Conservation (phyloP, 345 rosid species). For the Salix koriyanagi region DNA sequence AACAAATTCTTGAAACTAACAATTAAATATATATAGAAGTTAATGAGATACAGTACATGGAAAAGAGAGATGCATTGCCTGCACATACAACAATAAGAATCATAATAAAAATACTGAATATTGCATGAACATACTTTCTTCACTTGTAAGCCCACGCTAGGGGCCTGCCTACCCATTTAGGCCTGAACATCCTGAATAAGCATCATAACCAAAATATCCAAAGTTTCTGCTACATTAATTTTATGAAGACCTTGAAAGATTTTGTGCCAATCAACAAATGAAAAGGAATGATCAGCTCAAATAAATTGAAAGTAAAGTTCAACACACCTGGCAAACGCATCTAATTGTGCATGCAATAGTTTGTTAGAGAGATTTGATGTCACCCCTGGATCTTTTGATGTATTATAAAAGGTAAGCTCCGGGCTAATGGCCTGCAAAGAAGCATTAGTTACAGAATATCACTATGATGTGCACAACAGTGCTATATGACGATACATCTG, state of each 20-base stretch:
- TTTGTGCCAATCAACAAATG: background rate
- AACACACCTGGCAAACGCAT: slow-evolving; percentile 70
- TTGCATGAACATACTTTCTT: too few relatives aligned
- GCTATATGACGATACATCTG: background rate
- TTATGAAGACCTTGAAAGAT: background rate
- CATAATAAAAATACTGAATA: too few relatives aligned
- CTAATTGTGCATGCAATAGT: slow-evolving; percentile 87
- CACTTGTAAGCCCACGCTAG: too few relatives aligned
- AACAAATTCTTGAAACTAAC: too few relatives aligned
- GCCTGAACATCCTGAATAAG: too few relatives aligned
- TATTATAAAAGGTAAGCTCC: slow-evolving; percentile 84
- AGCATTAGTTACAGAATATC: slow-evolving; percentile 11
- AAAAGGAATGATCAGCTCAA: background rate
- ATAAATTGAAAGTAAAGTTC: background rate
- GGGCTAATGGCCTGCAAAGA: slow-evolving; percentile 82
- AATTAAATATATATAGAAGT: background rate
- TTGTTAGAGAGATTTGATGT: slow-evolving; percentile 67
- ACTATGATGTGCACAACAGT: background rate
- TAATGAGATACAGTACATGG: background rate
- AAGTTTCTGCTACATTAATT: background rate
- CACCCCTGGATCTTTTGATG: slow-evolving; percentile 65
- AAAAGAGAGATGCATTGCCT: background rate
- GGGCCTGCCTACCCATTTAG: too few relatives aligned
- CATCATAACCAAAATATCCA: too few relatives aligned
- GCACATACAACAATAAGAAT: background rate